These are phyloP conservation scores for Quercus aquifolioides DNA, from an alignment of 306 rosid species.

Conservation along the genomic window DNA sequence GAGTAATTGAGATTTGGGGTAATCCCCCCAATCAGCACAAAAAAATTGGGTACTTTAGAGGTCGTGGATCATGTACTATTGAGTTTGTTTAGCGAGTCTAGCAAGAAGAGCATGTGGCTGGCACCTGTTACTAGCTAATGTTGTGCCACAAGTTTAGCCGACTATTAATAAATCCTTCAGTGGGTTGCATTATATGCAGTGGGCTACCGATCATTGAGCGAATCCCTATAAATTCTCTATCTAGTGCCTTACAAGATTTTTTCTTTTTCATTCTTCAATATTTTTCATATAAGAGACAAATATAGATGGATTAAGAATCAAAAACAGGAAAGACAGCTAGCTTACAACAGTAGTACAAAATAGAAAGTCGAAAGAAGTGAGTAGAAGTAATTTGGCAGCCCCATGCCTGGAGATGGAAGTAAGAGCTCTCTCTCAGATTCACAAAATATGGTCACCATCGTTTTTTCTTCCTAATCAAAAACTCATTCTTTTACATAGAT, in stretches of 20 bases:
- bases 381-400: slow-evolving; percentile 1
- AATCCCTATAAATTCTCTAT: too few relatives aligned
- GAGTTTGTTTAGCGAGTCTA: too few relatives aligned
- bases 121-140: too few relatives aligned
- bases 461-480: slow-evolving; percentile 24
- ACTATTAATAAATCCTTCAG: too few relatives aligned
- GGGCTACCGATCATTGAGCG: too few relatives aligned
- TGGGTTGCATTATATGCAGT: too few relatives aligned
- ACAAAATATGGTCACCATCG: slow-evolving; percentile 13
- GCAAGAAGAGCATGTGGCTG: too few relatives aligned
- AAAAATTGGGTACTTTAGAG: too few relatives aligned
- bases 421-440: slow-evolving; percentile 15
- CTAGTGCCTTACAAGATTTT: background rate
- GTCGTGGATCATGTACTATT: too few relatives aligned
- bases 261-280: background rate
- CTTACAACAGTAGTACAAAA: background rate
- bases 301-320: background rate
- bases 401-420: slow-evolving; percentile 12
- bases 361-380: background rate
- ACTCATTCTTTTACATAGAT: slow-evolving; percentile 27
- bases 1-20: too few relatives aligned
- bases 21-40: too few relatives aligned
- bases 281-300: background rate
- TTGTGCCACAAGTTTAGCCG: too few relatives aligned
- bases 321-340: background rate